Evolutionary conservation across 2,329 filamentous ascomycete species (phyloP).

Genomic region (Talaromyces funiculosus): DNA sequence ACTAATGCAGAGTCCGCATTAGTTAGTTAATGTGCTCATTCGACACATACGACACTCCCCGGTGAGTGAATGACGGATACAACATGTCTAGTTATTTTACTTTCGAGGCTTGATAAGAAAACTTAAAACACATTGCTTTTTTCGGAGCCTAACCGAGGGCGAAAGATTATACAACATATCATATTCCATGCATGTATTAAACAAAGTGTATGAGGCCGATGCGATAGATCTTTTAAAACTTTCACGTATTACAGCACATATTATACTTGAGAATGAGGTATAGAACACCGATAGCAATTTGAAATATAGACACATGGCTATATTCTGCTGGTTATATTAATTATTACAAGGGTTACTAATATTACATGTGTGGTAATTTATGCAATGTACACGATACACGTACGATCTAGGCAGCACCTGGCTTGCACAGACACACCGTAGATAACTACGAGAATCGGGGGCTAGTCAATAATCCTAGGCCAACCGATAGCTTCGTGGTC

Average conservation of each 20-base stretch:
- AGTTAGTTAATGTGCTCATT: not conserved
- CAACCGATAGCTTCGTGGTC: not conserved
- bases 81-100: not conserved
- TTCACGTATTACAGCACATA: not conserved
- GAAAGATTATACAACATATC: not conserved
- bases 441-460: not conserved
- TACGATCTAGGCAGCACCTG: not conserved
- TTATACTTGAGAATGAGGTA: not conserved
- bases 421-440: not conserved
- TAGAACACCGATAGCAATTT: not conserved
- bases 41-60: not conserved
- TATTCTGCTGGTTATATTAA: not conserved
- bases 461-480: not conserved
- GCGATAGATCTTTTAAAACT: not conserved
- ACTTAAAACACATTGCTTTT: too few relatives aligned
- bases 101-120: not conserved
- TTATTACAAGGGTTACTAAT: not conserved
- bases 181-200: not conserved
- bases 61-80: not conserved
- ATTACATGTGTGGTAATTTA: not conserved
- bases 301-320: not conserved
- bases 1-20: not conserved
- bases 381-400: not conserved
- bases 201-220: not conserved
- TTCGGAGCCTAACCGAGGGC: not conserved